Evolutionary conservation across 257 asterid genomes (phyloP).

Genomic region (Coffea canephora): DNA sequence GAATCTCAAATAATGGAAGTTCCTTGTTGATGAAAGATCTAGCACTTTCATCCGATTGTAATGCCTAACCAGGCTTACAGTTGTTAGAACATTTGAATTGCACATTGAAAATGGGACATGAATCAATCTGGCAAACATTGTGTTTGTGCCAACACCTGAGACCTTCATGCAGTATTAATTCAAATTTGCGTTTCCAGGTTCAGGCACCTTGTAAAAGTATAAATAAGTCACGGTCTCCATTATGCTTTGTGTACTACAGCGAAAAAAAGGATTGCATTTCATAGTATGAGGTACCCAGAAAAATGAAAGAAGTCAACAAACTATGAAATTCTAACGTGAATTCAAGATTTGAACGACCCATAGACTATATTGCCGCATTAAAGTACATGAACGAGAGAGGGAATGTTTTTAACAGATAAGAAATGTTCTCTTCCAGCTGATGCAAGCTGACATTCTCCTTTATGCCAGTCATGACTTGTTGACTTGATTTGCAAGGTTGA

Average conservation of each 20-base stretch:
- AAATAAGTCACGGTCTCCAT: background rate
- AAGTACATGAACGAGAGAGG: background rate
- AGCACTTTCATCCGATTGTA: background rate
- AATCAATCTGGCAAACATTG: background rate
- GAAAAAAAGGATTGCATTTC: background rate
- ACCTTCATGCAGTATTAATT: background rate
- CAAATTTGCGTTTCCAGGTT: background rate
- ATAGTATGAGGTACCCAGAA: background rate
- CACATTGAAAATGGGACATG: background rate
- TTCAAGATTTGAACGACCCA: too few species aligned
- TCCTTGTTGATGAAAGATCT: background rate
- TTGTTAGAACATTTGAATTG: background rate
- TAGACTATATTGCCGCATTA: background rate
- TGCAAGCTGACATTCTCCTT: background rate
- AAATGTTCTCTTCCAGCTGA: background rate
- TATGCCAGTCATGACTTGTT: background rate
- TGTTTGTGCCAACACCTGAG: background rate
- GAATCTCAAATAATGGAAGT: background rate
- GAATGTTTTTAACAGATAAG: background rate
- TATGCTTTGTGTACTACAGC: background rate
- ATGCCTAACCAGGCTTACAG: background rate
- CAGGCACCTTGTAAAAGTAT: background rate
- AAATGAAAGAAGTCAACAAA: too few species aligned
- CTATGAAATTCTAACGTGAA: too few species aligned
- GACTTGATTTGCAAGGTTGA: background rate